Conservation (phyloP, 2,329 filamentous ascomycete species). For the Coniochaeta pulveracea region DNA sequence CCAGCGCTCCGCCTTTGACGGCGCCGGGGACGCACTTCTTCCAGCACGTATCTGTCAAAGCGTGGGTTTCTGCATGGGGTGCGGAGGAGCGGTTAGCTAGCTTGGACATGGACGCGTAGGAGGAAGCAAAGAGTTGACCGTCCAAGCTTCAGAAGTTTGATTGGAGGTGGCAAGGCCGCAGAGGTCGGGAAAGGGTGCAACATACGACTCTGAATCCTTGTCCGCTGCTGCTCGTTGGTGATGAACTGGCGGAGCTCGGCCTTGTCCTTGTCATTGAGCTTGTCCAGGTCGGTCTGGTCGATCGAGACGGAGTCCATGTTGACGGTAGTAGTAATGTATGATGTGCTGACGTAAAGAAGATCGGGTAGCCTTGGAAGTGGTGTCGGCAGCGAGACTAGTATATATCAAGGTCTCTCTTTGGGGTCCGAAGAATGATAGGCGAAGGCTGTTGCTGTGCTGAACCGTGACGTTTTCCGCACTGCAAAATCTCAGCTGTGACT, state of each 20-base stretch:
- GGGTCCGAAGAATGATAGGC: too few relatives aligned
- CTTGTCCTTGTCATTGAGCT: constrained; percentile 74
- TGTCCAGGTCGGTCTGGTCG: constrained; percentile 53
- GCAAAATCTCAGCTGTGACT: not conserved
- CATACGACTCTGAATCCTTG: constrained; percentile 52
- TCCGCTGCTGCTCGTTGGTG: constrained; percentile 73
- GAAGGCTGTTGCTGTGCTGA: not conserved
- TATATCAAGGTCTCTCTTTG: not conserved
- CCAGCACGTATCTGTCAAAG: constrained; percentile 70
- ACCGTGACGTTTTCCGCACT: not conserved
- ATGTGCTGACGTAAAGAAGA: not conserved
- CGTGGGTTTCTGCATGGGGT: constrained; percentile 36
- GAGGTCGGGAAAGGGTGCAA: constrained; percentile 17
- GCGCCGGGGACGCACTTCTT: constrained; percentile 77
- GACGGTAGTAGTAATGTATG: not conserved
- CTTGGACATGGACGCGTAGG: too few relatives aligned
- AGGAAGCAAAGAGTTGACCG: too few relatives aligned
- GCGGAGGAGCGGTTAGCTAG: constrained; percentile 2
- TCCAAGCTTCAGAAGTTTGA: too few relatives aligned
- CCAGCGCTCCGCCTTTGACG: constrained; percentile 62
- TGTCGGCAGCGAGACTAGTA: not conserved
- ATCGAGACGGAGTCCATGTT: constrained; percentile 15
- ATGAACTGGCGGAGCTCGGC: constrained; percentile 80
- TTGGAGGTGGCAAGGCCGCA: too few relatives aligned
- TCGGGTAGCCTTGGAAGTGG: not conserved